Evolutionary conservation across 441 rosid species (phyloP), one percentile per base, ranked within the genome.

Genomic region (Pelargonium myrrhifolium): DNA sequence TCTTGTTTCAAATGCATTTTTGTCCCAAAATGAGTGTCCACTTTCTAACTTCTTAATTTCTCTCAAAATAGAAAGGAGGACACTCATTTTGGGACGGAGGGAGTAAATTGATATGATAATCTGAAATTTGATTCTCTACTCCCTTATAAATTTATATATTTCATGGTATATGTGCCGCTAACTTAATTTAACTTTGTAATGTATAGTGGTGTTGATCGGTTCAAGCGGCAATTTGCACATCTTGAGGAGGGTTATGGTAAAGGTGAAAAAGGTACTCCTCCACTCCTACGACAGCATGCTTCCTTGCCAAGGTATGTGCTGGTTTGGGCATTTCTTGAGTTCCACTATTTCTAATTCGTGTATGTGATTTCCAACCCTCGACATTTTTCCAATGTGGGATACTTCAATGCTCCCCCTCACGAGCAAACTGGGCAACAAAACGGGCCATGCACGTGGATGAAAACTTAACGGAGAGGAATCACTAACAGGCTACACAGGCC

Each of bases 171-270:
- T 63, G 49, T 56, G 59, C 21, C 9, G 24, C 17, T 58, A 67
- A 68, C 37, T 2, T n/a, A 31, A 51, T 18, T 65, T 63, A 65
- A 28, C 73, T 49, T 65, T 47, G 56, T 78, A 55, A 71, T 72
- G 73, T 56, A 20, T 73, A 94, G 99, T 79, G 98, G 98, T 51
- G 99, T 95, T 68, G 99, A 95, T 75, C 94, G 97, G 31, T 95
- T 95, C 76, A 95, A 92, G 85, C 80, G 90, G 65, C 99, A 95
- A 66, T 95, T 95, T 81, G 98, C 99, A 3, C 96, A 95, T 76
- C 90, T 95, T 73, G 99, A 95, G 86, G 99, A 95, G 78, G 86
- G 80, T 76, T 81, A 77, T 76, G 92, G 93, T 68, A 82, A 89
- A 82, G 95, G 92, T 40, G 96, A 83, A 84, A 79, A 69, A 79